Percentiles rank a stretch among this genome's conserved stretches.
phyloP scores from a whole-genome alignment of 495 filamentous ascomycete species.

The Annulohypoxylon bovei region DNA sequence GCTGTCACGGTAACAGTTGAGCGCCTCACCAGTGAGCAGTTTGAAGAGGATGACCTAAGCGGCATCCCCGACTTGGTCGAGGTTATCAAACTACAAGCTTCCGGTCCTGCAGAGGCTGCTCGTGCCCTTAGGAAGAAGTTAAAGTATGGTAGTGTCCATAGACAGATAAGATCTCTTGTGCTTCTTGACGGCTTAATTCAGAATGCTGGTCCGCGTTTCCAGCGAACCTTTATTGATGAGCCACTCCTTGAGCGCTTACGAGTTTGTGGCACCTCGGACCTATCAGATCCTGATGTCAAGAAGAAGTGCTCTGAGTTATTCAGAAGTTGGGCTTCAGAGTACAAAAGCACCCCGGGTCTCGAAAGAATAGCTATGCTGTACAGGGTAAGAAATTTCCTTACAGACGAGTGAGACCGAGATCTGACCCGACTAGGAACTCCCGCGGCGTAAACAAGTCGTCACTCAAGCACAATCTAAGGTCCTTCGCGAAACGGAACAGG shows the following conservation, averaged over 20 bases:
- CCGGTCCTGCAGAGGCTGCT: constrained; percentile 89
- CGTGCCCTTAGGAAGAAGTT: constrained; percentile 97
- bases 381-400: constrained; percentile 55
- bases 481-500: constrained; percentile 74
- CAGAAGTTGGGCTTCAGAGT: constrained; percentile 84
- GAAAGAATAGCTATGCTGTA: constrained; percentile 81
- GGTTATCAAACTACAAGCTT: constrained; percentile 86
- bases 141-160: constrained; percentile 95
- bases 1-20: constrained; percentile 96
- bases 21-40: constrained; percentile 85
- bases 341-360: constrained; percentile 84
- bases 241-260: constrained; percentile 92
- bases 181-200: constrained; percentile 95
- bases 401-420: neutral
- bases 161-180: constrained; percentile 87
- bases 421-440: constrained; percentile 56
- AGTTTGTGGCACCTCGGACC: constrained; percentile 82
- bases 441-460: constrained; percentile 62
- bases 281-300: constrained; percentile 86
- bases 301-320: constrained; percentile 88
- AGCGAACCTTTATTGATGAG: constrained; percentile 88
- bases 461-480: constrained; percentile 83
- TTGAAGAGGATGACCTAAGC: constrained; percentile 88
- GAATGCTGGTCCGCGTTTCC: constrained; percentile 90
- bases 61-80: constrained; percentile 95